These are phyloP conservation scores for Arthrobotrys sinensis DNA, from an alignment of 2,329 filamentous ascomycete species.

Conservation along the genomic window DNA sequence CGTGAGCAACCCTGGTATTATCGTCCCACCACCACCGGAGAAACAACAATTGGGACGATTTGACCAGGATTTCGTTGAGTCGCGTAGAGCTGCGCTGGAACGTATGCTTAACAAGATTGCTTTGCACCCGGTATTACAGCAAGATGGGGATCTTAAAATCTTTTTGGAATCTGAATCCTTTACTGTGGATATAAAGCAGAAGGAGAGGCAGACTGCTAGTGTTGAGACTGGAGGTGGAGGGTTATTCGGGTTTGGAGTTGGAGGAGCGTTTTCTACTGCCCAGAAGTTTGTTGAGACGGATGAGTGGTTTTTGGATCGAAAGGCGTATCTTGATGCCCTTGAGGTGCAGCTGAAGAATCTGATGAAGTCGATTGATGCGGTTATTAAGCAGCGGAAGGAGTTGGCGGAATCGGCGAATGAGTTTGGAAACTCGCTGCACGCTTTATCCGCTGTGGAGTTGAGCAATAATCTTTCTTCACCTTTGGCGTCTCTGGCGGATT, in stretches of 20 bases:
- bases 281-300: conserved; percentile 96
- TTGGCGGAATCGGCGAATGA: conserved; percentile 94
- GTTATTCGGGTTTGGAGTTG: conserved; percentile 72
- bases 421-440: conserved; percentile 92
- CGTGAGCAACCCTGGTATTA: conserved; percentile 92
- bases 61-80: conserved; percentile 96
- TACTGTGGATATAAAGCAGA: conserved; percentile 97
- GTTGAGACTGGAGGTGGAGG: conserved; percentile 88
- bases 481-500: conserved; percentile 89
- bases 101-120: conserved; percentile 98
- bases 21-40: conserved; percentile 95
- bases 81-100: conserved; percentile 88
- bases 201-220: conserved; percentile 85
- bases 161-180: conserved; percentile 97
- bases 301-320: conserved; percentile 99
- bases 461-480: conserved; percentile 90
- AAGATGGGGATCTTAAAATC: conserved; percentile 93
- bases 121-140: conserved; percentile 88
- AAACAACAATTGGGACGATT: conserved; percentile 98
- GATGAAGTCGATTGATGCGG: conserved; percentile 92
- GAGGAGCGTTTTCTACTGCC: conserved; percentile 72
- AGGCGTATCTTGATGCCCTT: conserved; percentile 92
- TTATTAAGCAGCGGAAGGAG: conserved; percentile 91
- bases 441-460: conserved; percentile 91
- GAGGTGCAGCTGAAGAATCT: conserved; percentile 91